Conservation (phyloP, 2,329 filamentous ascomycete genomes). For the Sordariomycetes sp. region DNA sequence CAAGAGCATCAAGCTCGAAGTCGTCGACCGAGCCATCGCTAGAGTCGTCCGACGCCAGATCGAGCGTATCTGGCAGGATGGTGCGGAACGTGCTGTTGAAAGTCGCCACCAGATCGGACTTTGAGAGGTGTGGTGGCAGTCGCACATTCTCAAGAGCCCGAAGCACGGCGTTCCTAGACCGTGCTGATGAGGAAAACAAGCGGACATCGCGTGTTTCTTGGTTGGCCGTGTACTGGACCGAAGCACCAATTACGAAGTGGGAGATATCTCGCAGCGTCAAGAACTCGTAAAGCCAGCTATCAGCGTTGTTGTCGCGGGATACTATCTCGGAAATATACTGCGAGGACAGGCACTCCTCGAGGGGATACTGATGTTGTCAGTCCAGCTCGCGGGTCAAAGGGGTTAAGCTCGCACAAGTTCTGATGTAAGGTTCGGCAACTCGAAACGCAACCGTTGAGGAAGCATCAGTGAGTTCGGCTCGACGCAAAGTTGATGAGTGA, state of each 20-base stretch:
- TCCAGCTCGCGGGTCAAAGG: too few relatives aligned
- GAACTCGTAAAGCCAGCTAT: slow-evolving; percentile 27
- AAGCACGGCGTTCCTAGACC: slow-evolving; percentile 26
- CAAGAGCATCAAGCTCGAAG: slow-evolving; percentile 24
- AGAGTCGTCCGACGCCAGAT: slow-evolving; percentile 11
- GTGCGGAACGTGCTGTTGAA: slow-evolving; percentile 25
- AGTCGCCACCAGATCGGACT: slow-evolving; percentile 21
- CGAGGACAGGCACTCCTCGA: slow-evolving; percentile 22
- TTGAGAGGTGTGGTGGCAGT: slow-evolving; percentile 21
- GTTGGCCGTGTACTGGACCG: slow-evolving; percentile 25
- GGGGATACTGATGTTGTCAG: slow-evolving; percentile 20
- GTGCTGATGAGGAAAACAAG: slow-evolving; percentile 21
- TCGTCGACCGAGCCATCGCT: slow-evolving; percentile 18
- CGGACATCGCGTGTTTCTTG: slow-evolving; percentile 21
- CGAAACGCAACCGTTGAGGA: slow-evolving; percentile 19
- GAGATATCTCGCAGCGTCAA: slow-evolving; percentile 27
- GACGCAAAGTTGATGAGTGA: slow-evolving; percentile 20
- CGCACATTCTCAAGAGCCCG: slow-evolving; percentile 22
- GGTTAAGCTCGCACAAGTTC: slow-evolving; percentile 18
- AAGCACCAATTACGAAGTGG: slow-evolving; percentile 27
- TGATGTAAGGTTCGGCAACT: slow-evolving; percentile 23
- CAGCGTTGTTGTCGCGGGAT: slow-evolving; percentile 13
- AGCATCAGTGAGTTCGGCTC: slow-evolving; percentile 23
- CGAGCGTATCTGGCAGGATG: slow-evolving; percentile 25
- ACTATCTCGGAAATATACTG: slow-evolving; percentile 23